A percentile compares a stretch with the other conserved stretches of the same genome.
phyloP scores from a whole-genome alignment of 331 rosid genomes.

The Arachis monticola region DNA sequence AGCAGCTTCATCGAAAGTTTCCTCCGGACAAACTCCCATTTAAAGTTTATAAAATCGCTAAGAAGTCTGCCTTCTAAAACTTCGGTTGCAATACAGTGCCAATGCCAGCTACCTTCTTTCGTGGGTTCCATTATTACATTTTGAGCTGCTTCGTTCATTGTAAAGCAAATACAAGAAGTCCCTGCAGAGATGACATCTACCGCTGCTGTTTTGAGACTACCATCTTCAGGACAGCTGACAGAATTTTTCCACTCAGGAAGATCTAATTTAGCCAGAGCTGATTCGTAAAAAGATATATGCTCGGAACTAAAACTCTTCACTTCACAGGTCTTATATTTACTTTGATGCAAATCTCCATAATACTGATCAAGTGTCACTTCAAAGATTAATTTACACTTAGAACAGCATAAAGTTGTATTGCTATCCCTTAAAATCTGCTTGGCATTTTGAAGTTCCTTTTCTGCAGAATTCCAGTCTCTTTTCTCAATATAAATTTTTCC shows the following conservation, averaged over 20 bases:
- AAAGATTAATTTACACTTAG: constrained; percentile 69
- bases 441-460: constrained; percentile 69
- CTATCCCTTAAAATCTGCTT: constrained; percentile 54
- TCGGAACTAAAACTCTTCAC: constrained; percentile 35
- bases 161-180: constrained; percentile 41
- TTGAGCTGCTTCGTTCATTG: constrained; percentile 38
- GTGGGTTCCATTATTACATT: constrained; percentile 26
- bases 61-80: constrained; percentile 55
- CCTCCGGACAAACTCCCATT: constrained; percentile 27
- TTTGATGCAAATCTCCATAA: constrained; percentile 74
- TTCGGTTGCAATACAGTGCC: constrained; percentile 42
- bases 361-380: constrained; percentile 67
- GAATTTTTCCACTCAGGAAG: constrained; percentile 61
- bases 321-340: constrained; percentile 44
- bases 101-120: constrained; percentile 43
- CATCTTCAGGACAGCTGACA: constrained; percentile 56
- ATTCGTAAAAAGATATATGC: constrained; percentile 56
- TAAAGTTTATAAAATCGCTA: constrained; percentile 56
- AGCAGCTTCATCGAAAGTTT: too few relatives aligned
- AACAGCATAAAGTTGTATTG: constrained; percentile 29
- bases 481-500: constrained; percentile 72
- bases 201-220: background rate
- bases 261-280: constrained; percentile 69
- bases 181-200: too few relatives aligned
- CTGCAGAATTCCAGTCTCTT: constrained; percentile 68